Evolutionary conservation across 106 monocot genomes (phyloP).

Genomic region (Dendrobium huoshanense): DNA sequence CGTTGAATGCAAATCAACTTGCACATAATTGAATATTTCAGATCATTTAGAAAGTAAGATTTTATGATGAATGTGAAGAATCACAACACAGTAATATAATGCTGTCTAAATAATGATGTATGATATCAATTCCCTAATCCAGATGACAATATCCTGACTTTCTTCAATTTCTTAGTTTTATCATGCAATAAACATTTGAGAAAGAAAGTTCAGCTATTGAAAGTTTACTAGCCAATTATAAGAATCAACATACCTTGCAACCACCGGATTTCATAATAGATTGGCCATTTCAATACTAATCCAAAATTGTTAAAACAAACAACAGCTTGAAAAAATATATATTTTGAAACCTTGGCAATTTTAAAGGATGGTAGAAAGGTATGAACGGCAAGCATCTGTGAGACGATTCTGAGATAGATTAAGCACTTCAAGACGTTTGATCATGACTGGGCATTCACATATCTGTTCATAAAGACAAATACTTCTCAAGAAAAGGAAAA

Average conservation of each 20-base stretch:
- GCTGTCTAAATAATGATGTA: not conserved
- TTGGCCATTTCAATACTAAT: not conserved
- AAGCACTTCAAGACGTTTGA: constrained; percentile 81
- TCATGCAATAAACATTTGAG: not conserved
- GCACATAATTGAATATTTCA: not conserved
- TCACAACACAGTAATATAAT: not conserved
- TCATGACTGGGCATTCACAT: constrained; percentile 81
- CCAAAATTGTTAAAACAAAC: not conserved
- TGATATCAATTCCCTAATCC: not conserved
- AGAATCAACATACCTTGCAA: not conserved
- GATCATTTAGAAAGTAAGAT: not conserved
- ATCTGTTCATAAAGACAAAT: constrained; percentile 40
- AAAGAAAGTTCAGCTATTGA: not conserved
- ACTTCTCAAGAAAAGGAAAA: constrained; percentile 1
- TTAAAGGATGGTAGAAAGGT: constrained; percentile 69
- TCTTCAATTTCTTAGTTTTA: not conserved
- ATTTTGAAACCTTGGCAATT: constrained; percentile 73
- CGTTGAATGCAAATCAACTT: not conserved
- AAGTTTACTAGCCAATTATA: not conserved
- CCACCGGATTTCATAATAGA: not conserved
- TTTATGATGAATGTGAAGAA: not conserved
- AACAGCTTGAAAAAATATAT: not conserved
- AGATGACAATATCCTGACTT: not conserved
- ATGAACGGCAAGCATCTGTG: constrained; percentile 88
- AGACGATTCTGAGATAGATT: constrained; percentile 90